Evolutionary conservation across 2,329 filamentous ascomycete genomes (phyloP).

Genomic region (Allantophomopsis lycopodina): DNA sequence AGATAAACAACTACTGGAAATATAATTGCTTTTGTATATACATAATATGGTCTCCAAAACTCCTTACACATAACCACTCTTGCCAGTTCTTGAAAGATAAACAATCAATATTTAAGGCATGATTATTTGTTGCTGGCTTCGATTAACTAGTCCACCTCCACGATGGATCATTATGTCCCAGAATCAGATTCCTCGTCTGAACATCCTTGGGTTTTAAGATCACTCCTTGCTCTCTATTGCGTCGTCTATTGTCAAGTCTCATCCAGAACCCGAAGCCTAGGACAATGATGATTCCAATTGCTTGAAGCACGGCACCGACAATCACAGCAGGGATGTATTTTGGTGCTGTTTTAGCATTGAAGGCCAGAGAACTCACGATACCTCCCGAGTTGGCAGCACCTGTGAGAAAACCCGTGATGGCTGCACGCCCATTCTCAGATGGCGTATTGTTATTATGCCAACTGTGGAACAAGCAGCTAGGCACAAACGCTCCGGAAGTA

Average conservation of each 20-base stretch:
- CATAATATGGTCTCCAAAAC: too few species aligned
- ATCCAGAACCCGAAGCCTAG: constrained; percentile 28
- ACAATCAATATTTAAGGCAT: too few species aligned
- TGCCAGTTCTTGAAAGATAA: too few species aligned
- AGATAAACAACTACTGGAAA: too few species aligned
- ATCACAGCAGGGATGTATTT: constrained; percentile 31
- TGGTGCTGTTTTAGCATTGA: constrained; percentile 31
- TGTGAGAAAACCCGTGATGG: constrained; percentile 30
- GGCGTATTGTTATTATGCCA: constrained; percentile 40
- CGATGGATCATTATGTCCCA: constrained; percentile 22
- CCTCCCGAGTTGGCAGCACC: constrained; percentile 33
- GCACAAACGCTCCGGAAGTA: constrained; percentile 29
- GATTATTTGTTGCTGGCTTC: too few species aligned
- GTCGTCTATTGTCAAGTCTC: constrained; percentile 26
- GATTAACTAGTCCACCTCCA: constrained; percentile 17
- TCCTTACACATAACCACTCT: too few species aligned
- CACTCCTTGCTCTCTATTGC: constrained; percentile 22
- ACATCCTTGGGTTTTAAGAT: constrained; percentile 22
- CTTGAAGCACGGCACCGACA: constrained; percentile 26
- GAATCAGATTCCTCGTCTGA: constrained; percentile 21
- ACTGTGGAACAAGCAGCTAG: constrained; percentile 28
- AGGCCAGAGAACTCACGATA: constrained; percentile 28
- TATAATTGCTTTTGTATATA: too few species aligned
- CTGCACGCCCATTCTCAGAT: constrained; percentile 31
- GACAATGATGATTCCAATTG: constrained; percentile 24